Base-by-base conservation (phyloP, 179 eudicot genomes). In the Drosera spatulata region DNA sequence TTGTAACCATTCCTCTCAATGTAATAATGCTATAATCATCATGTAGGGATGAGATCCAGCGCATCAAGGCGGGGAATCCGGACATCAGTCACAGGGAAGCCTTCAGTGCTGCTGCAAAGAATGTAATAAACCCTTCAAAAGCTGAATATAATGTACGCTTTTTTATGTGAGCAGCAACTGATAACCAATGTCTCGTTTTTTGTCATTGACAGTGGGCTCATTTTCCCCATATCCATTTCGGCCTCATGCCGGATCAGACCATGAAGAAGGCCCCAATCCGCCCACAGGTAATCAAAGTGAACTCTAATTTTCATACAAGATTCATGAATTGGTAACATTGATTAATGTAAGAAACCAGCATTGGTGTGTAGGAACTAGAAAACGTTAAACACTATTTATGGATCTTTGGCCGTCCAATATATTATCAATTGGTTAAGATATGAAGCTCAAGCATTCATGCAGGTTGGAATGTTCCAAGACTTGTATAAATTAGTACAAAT, bases 211-310 rank as follows among this genome's bases (percentile, higher is more conserved):
- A 84, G 86, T 81, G 86, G 86, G 86, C 90, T 76, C 90, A 84
- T 68, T 84, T 81, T 54, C 90, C 90, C 5, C 90, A 84, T 68
- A 84, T 81, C 56, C 86, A 79, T 71, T 84, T 84, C 66, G 86
- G 86, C 63, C 73, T 84, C 57, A 71, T 77, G 84, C 78, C 86
- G 70, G 90, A 79, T 73, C 90, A 81, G 69, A 56, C 81, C 47
- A 72, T 72, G 74, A 82, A 82, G 83, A 85, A 80, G 71, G 65
- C 83, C 53, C 77, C n/a, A 42, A 71, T 61, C 66, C 80, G 76
- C 70, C 79, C 80, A 61, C 81, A 73, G 81, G 81, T 77, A 77
- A 22, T 41, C 37, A 40, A 55, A 6, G 11, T 2, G 38, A 14
- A 22, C 41, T n/a, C 22, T 53, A 53, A 38, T 63, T 61, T 54